Base-by-base conservation (phyloP, 805 yeast genomes). In the Metschnikowia amazonensis region DNA sequence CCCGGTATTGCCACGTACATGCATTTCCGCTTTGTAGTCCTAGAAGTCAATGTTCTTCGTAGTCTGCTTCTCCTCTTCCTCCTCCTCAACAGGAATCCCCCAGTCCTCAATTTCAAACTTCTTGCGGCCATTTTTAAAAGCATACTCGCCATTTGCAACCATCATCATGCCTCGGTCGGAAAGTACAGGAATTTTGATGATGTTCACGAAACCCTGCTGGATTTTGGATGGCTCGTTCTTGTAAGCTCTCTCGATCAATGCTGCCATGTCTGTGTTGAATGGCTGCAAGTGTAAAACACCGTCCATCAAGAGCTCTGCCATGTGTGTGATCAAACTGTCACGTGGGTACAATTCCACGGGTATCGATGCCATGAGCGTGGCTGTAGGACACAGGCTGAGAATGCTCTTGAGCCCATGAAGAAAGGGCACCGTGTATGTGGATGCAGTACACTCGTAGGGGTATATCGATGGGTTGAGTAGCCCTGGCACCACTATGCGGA, bases 41-140 rank as follows among this genome's bases (percentile, higher is more conserved):
- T 55, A 68, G 40, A 66, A 69, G 20, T 69, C 74, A 13, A 69
- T 61, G 47, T 60, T 58, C 53, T 68, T 62, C 17, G 72, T 65
- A n/a, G n/a, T 29, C 43, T 30, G n/a, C n/a, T n/a, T 52, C 43
- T 46, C 58, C 31, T 68, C 76, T 13, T 75, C 59, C n/a, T 75
- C 86, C 47, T 85, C 95, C 46, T 89, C 97, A 2, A 92, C 96
- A 0, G 99, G 98, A 42, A 94, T 94, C n/a, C 96, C 88, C 96
- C 97, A 94, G 58, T 83, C 88, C 53, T 87, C 92, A 43, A 94
- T 84, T 58, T 87, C 96, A 60, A 92, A 89, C 56, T 77, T 81
- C 63, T 81, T 80, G 51, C 86, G 77, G 11, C 96, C 92, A 53
- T 89, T 87, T 59, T 83, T 82, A 67, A 90, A 92, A 4, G 96